These are phyloP conservation scores for Fusarium irregulare DNA, from an alignment of 2,329 filamentous ascomycete species.

Conservation along the genomic window DNA sequence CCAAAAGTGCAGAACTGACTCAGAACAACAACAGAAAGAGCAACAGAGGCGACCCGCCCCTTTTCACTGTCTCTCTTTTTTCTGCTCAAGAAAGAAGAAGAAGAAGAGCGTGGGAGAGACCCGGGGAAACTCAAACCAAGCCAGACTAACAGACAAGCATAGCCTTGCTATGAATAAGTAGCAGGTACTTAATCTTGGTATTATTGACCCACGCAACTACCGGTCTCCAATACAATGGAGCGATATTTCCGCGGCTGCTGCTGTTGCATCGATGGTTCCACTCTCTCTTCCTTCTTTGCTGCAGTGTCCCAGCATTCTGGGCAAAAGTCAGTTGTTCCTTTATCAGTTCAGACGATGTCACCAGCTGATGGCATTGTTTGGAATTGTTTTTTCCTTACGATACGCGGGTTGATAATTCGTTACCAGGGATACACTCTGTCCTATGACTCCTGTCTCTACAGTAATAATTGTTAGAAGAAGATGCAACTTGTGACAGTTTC, in stretches of 20 bases:
- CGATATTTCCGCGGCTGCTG: slow-evolving; percentile 4
- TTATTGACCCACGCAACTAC: not conserved
- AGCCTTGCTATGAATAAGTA: slow-evolving; percentile 3
- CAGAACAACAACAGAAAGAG: not conserved
- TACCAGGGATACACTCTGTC: slow-evolving; percentile 6
- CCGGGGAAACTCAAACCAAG: slow-evolving; percentile 18
- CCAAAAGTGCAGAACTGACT: not conserved
- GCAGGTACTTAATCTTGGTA: slow-evolving; percentile 8
- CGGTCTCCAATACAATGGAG: slow-evolving; percentile 19
- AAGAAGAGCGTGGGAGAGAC: not conserved
- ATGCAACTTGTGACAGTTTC: not conserved
- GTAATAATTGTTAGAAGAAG: not conserved
- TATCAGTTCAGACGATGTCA: slow-evolving; percentile 10
- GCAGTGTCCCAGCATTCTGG: not conserved
- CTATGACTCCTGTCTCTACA: slow-evolving; percentile 3
- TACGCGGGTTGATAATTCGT: not conserved
- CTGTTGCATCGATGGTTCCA: slow-evolving; percentile 18
- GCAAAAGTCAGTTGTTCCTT: not conserved
- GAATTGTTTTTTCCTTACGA: not conserved
- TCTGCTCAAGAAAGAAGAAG: not conserved
- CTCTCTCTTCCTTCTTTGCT: not conserved
- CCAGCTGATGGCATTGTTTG: not conserved
- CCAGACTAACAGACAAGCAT: slow-evolving; percentile 4
- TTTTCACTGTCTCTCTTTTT: not conserved
- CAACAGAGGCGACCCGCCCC: slow-evolving; percentile 9